phyloP scores from a whole-genome alignment of 345 rosid genomes.

The Lagerstroemia speciosa region DNA sequence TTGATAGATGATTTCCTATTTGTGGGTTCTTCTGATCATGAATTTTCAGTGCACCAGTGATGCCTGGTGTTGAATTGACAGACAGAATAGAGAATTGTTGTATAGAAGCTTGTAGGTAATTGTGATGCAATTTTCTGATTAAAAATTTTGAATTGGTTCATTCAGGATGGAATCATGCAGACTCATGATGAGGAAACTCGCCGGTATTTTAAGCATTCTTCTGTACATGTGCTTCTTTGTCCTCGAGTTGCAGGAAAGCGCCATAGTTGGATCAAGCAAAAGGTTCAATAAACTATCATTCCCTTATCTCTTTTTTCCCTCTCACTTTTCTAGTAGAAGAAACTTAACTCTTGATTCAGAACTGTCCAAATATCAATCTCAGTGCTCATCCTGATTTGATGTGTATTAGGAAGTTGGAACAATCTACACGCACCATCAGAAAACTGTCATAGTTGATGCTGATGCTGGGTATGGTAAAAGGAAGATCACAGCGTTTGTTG shows the following conservation, averaged over 20 bases:
- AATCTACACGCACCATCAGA: constrained; percentile 95
- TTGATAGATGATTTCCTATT: neutral
- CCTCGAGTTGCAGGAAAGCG: constrained; percentile 89
- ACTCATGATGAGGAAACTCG: constrained; percentile 99
- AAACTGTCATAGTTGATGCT: constrained; percentile 82
- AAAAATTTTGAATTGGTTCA: constrained; percentile 7
- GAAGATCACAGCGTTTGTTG: constrained; percentile 84
- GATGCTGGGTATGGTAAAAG: constrained; percentile 70
- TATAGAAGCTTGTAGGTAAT: neutral
- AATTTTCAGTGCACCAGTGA: neutral
- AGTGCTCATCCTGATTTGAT: neutral
- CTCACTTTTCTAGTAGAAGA: neutral
- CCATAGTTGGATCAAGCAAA: constrained; percentile 88
- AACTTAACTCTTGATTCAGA: neutral
- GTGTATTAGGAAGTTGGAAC: constrained; percentile 73
- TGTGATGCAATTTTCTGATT: neutral
- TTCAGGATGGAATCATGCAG: constrained; percentile 87
- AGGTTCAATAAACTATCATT: constrained; percentile 24
- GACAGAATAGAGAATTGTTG: neutral
- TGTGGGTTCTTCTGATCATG: neutral
- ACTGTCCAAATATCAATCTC: neutral
- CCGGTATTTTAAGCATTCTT: constrained; percentile 80
- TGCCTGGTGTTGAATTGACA: neutral
- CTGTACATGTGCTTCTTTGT: constrained; percentile 87
- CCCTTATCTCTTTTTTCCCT: neutral